phyloP scores from a whole-genome alignment of 352 stramenopile genomes.

The Pythium phragmiticola region DNA sequence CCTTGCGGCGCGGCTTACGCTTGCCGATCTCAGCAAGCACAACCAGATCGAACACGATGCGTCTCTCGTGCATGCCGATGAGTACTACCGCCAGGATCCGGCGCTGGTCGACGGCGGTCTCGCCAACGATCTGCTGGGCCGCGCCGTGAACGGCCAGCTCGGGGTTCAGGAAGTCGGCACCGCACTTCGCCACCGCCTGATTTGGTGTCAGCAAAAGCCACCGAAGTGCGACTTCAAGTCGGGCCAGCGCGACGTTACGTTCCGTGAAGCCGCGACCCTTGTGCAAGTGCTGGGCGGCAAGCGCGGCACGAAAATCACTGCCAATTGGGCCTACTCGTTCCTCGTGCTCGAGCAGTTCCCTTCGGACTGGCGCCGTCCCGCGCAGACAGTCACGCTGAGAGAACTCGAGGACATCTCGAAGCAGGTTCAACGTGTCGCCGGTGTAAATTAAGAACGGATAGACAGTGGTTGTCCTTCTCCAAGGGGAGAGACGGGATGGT shows the following conservation, averaged over 20 bases:
- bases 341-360: constrained; percentile 19
- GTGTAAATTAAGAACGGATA: not conserved
- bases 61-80: constrained; percentile 24
- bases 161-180: constrained; percentile 10
- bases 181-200: constrained; percentile 3
- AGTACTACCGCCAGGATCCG: constrained; percentile 34
- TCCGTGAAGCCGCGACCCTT: constrained; percentile 5
- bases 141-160: constrained; percentile 7
- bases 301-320: constrained; percentile 10
- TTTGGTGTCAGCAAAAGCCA: constrained; percentile 10
- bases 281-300: constrained; percentile 12
- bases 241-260: constrained; percentile 3
- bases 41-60: constrained; percentile 48
- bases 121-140: constrained; percentile 30
- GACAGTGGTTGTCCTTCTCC: no score
- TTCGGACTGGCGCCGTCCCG: constrained; percentile 6
- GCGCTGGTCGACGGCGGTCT: constrained; percentile 30
- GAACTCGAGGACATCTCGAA: constrained; percentile 15
- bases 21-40: constrained; percentile 41
- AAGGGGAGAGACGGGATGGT: no score
- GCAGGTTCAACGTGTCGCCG: constrained; percentile 22
- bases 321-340: constrained; percentile 16
- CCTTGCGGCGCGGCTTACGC: constrained; percentile 37
- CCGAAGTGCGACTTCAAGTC: constrained; percentile 6
- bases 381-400: constrained; percentile 1